A percentile compares a stretch with the other conserved stretches of the same genome.
Evolutionary conservation across 192 early-diverging fungal species (phyloP).

Genomic region (Chytriomyces sp.): DNA sequence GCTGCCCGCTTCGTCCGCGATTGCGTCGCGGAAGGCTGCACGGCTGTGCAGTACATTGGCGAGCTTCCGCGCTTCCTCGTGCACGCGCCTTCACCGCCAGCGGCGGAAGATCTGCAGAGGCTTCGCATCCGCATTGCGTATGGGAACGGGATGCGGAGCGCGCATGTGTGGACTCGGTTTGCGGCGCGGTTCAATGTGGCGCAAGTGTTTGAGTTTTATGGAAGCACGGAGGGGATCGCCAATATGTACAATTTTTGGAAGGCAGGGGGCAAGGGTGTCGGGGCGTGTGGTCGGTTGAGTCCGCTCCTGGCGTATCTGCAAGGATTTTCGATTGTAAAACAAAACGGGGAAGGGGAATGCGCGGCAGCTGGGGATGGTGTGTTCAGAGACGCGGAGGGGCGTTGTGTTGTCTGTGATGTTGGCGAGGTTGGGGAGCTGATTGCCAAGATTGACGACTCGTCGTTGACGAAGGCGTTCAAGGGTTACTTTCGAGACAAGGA

Average conservation of each 20-base stretch:
- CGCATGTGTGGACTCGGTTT: conserved; percentile 64
- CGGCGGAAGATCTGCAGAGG: conserved; percentile 64
- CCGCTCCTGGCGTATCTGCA: background rate
- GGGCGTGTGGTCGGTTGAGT: background rate
- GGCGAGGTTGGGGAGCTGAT: conserved; percentile 65
- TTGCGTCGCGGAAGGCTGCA: conserved; percentile 22
- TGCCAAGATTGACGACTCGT: conserved; percentile 38
- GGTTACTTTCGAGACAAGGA: conserved; percentile 41
- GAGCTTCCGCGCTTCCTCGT: conserved; percentile 72
- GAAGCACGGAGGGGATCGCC: conserved; percentile 61
- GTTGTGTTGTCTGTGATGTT: conserved; percentile 46
- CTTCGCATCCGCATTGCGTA: conserved; percentile 56
- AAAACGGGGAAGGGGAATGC: conserved; percentile 22
- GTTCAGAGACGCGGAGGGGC: conserved; percentile 53
- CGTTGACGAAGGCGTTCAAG: conserved; percentile 35
- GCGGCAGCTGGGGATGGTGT: conserved; percentile 60
- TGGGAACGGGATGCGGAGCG: conserved; percentile 73
- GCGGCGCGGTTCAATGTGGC: conserved; percentile 60
- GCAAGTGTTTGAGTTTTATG: conserved; percentile 67
- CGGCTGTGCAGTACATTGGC: conserved; percentile 62
- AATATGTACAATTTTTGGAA: conserved; percentile 18
- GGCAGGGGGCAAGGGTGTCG: background rate
- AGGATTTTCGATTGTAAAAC: background rate
- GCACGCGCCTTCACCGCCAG: conserved; percentile 40
- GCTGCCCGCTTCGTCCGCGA: conserved; percentile 31